phyloP scores from a whole-genome alignment of 306 rosid species.

The Trifolium repens region DNA sequence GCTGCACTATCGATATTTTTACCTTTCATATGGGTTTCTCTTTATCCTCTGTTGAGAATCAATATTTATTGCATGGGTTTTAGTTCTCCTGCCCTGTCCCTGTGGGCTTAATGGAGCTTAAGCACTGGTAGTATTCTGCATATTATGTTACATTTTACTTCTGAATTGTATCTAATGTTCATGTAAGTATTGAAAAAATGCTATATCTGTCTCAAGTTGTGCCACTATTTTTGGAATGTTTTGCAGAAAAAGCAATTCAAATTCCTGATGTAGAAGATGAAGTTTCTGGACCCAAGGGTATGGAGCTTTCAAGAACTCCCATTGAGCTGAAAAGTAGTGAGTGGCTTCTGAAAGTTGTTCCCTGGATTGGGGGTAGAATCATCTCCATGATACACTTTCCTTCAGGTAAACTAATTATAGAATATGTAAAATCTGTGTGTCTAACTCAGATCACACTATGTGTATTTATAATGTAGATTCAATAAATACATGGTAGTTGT shows the following conservation, averaged over 20 bases:
- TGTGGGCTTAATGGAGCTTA: constrained; percentile 29
- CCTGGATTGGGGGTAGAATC: constrained; percentile 97
- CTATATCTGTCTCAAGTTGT: constrained; percentile 16
- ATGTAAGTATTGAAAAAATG: constrained; percentile 1
- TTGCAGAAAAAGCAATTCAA: constrained; percentile 69
- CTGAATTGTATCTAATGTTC: constrained; percentile 16
- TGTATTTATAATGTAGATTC: too few species aligned
- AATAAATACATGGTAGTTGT: too few species aligned
- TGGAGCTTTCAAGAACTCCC: constrained; percentile 66
- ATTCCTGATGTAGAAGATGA: constrained; percentile 67
- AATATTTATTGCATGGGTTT: constrained; percentile 27
- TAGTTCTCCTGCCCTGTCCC: constrained; percentile 11
- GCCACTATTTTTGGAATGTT: constrained; percentile 32
- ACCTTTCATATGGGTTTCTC: not conserved
- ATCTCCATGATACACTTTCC: constrained; percentile 84
- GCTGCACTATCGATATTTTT: constrained; percentile 15
- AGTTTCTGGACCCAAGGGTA: constrained; percentile 69
- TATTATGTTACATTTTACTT: constrained; percentile 33
- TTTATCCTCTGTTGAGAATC: constrained; percentile 7
- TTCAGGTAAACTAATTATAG: constrained; percentile 74
- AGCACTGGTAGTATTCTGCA: constrained; percentile 26
- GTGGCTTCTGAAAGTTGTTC: constrained; percentile 78
- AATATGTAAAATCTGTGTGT: too few species aligned
- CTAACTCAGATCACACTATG: too few species aligned
- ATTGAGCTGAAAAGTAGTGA: constrained; percentile 73